A percentile compares a stretch with the other conserved stretches of the same genome.
Conservation (phyloP, 257 asterid genomes). For the Mitragyna speciosa region DNA sequence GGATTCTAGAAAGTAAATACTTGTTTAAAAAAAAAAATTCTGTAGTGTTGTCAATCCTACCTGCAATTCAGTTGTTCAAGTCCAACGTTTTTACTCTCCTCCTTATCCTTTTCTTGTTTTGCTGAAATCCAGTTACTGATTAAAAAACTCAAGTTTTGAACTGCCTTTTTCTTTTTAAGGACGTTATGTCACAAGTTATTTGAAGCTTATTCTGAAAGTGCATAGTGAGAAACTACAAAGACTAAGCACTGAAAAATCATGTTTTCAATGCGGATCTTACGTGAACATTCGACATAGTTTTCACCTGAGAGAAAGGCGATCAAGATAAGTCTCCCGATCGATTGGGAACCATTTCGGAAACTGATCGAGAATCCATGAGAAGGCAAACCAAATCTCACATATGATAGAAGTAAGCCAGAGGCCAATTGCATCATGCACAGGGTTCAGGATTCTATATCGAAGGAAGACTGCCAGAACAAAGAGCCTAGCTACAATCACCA, state of each 20-base stretch:
- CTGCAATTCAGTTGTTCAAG: not conserved
- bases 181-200: not conserved
- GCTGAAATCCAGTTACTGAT: not conserved
- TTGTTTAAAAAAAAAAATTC: not conserved
- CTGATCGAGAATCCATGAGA: slow-evolving; percentile 98
- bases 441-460: slow-evolving; percentile 84
- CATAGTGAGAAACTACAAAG: not conserved
- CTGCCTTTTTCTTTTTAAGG: not conserved
- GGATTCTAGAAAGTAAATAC: not conserved
- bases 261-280: not conserved
- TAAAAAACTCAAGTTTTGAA: not conserved
- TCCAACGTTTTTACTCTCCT: not conserved
- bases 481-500: slow-evolving; percentile 88
- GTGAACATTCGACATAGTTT: not conserved
- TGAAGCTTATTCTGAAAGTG: not conserved
- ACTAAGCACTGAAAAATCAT: not conserved
- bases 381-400: slow-evolving; percentile 97
- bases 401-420: slow-evolving; percentile 95
- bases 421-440: slow-evolving; percentile 90
- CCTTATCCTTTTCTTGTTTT: not conserved
- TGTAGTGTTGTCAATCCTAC: not conserved
- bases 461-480: slow-evolving; percentile 78
- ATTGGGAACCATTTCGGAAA: slow-evolving; percentile 97
- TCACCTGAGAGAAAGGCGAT: slow-evolving; percentile 92
- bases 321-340: slow-evolving; percentile 89